Conservation (phyloP, 371 early-diverging fungal species). For the Mortierella sp. region DNA sequence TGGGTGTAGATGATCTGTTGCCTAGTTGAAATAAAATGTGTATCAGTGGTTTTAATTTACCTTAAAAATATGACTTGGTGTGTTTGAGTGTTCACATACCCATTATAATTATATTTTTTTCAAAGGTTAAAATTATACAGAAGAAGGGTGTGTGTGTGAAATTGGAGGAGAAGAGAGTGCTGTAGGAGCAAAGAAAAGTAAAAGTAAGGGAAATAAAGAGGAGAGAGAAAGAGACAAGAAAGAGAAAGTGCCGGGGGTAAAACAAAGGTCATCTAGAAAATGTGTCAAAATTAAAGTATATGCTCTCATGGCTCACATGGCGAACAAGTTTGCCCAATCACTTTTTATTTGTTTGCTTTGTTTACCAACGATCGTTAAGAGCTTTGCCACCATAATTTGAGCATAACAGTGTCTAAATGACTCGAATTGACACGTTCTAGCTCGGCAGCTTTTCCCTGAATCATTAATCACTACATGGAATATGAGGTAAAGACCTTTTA, state of each 20-base stretch:
- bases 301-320: neutral
- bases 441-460: no score
- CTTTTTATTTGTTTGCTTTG: no score
- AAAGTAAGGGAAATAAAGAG: neutral
- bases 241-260: neutral
- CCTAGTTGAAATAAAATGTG: neutral
- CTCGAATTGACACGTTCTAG: no score
- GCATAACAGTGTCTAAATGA: no score
- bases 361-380: neutral
- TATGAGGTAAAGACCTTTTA: no score
- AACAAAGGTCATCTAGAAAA: no score
- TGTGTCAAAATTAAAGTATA: neutral
- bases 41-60: neutral
- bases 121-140: no score
- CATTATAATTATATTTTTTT: no score
- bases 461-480: no score
- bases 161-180: neutral
- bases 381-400: neutral
- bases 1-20: neutral
- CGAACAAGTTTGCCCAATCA: no score
- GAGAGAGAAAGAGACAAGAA: neutral
- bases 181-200: neutral
- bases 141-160: neutral
- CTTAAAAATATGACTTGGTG: neutral
- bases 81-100: neutral